Conservation (phyloP, 306 rosid genomes). For the Quercus ilex region DNA sequence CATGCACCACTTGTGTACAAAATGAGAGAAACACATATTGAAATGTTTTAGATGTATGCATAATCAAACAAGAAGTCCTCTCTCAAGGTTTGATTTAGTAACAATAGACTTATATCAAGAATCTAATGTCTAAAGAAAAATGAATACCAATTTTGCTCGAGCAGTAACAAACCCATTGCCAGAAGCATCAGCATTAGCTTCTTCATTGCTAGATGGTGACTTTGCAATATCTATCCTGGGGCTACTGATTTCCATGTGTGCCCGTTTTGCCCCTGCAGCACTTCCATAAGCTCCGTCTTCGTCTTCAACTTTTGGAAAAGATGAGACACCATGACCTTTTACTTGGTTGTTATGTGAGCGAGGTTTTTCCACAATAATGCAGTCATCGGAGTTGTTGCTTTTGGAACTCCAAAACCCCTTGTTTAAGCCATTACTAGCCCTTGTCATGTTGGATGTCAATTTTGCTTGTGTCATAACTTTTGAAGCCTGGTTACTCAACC, state of each 20-base stretch:
- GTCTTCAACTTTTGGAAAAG: constrained; percentile 43
- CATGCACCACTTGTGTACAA: background rate
- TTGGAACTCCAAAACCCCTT: constrained; percentile 35
- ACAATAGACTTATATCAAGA: background rate
- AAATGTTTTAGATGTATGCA: background rate
- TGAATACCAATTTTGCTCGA: constrained; percentile 56
- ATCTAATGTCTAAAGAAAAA: background rate
- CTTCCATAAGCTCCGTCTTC: constrained; percentile 58
- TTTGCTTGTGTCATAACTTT: constrained; percentile 53
- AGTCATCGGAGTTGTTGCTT: constrained; percentile 45
- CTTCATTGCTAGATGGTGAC: constrained; percentile 63
- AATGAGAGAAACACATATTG: background rate
- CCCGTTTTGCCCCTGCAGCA: constrained; percentile 48
- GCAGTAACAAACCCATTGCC: constrained; percentile 72
- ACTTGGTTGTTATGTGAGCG: constrained; percentile 28
- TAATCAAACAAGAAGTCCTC: background rate
- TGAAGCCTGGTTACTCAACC: constrained; percentile 27
- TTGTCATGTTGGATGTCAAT: constrained; percentile 39
- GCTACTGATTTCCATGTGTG: constrained; percentile 50
- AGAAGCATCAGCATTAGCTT: constrained; percentile 39
- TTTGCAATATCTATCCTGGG: constrained; percentile 46
- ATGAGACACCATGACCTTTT: constrained; percentile 36
- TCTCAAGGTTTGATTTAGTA: background rate
- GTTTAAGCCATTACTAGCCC: constrained; percentile 33
- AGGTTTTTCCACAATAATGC: constrained; percentile 50